Conservation (phyloP, 805 yeast species). For the Candida cerambycidarum region DNA sequence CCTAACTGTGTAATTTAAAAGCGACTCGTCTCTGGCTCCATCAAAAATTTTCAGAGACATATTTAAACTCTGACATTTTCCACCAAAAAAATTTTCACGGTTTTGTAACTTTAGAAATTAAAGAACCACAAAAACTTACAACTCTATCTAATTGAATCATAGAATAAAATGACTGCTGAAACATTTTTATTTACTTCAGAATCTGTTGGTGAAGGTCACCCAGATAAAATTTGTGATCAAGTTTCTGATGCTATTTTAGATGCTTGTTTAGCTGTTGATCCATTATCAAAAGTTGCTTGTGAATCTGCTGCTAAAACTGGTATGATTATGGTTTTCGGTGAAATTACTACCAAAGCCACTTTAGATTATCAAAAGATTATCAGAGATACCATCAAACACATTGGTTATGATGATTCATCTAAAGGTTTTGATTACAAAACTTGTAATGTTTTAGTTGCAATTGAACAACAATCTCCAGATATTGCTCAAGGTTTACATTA, state of each 20-base stretch:
- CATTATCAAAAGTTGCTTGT: slow-evolving; percentile 98
- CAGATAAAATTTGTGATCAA: slow-evolving; percentile 97
- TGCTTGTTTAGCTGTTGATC: slow-evolving; percentile 94
- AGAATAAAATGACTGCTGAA: slow-evolving; percentile 5
- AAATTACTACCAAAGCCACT: slow-evolving; percentile 94
- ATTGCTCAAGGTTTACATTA: slow-evolving; percentile 99
- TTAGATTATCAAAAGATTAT: slow-evolving; percentile 96
- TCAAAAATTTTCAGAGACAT: slow-evolving; percentile 4
- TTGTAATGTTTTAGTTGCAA: slow-evolving; percentile 97
- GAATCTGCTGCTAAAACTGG: slow-evolving; percentile 99
- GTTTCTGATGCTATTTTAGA: slow-evolving; percentile 97
- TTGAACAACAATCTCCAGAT: slow-evolving; percentile 99
- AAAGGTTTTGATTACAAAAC: slow-evolving; percentile 99
- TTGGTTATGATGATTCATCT: slow-evolving; percentile 93
- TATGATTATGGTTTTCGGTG: slow-evolving; percentile 99
- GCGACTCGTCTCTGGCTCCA: not conserved
- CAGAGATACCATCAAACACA: slow-evolving; percentile 97
- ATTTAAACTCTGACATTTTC: slow-evolving; percentile 3
- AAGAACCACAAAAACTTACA: slow-evolving; percentile 4
- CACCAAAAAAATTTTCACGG: slow-evolving; percentile 7
- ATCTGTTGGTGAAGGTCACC: slow-evolving; percentile 94
- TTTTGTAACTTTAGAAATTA: slow-evolving; percentile 2
- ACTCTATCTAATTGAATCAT: not conserved
- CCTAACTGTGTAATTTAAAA: not conserved
- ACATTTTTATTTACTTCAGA: slow-evolving; percentile 74